phyloP scores from a whole-genome alignment of 1,284 basidiomycete genomes.

The Porogramme epimiltina region DNA sequence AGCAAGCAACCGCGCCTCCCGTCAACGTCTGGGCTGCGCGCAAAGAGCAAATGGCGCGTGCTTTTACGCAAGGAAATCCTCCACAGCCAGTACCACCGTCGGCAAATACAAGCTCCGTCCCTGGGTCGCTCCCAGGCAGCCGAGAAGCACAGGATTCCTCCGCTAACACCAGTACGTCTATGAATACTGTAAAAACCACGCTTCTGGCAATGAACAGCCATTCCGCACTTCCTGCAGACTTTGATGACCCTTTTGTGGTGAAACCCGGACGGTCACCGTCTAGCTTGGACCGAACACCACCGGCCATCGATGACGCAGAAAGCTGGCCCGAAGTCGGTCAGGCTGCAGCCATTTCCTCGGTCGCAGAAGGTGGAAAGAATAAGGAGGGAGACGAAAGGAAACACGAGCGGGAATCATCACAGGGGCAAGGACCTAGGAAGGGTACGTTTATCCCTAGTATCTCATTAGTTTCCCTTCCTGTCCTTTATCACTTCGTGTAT shows the following conservation, averaged over 20 bases:
- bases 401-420: constrained; percentile 28
- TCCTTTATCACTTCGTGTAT: not conserved
- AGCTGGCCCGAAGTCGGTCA: constrained; percentile 54
- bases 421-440: constrained; percentile 40
- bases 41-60: constrained; percentile 47
- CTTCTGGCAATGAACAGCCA: constrained; percentile 11
- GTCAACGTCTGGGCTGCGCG: constrained; percentile 54
- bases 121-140: not conserved
- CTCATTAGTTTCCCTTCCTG: constrained; percentile 3
- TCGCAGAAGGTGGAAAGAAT: constrained; percentile 17
- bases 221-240: constrained; percentile 8
- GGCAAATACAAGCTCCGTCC: not conserved
- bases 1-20: constrained; percentile 26
- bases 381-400: constrained; percentile 23
- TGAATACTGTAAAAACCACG: constrained; percentile 3
- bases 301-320: constrained; percentile 38
- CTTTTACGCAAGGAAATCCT: constrained; percentile 11
- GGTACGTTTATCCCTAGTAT: constrained; percentile 41
- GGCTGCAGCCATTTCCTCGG: constrained; percentile 21
- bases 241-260: constrained; percentile 49
- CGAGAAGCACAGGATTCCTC: constrained; percentile 1
- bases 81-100: constrained; percentile 1
- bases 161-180: constrained; percentile 6
- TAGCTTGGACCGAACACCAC: constrained; percentile 15
- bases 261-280: constrained; percentile 20